phyloP scores from a whole-genome alignment of 208 protist genomes.

The Trichomonas vaginalis region DNA sequence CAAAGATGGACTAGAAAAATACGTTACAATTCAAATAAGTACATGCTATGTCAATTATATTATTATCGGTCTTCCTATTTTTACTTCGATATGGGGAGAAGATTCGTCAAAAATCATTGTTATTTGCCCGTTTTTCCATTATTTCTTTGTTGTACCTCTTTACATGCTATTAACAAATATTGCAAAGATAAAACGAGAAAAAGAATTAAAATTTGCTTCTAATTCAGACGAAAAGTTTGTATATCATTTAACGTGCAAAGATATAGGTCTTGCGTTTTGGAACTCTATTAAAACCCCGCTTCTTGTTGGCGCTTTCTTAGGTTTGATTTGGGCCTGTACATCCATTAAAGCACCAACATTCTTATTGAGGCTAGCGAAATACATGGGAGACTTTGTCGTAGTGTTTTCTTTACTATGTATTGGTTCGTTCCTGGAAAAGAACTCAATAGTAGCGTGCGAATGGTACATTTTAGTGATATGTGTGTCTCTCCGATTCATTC shows the following conservation, averaged over 20 bases:
- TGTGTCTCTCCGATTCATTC: not conserved
- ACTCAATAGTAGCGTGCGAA: not conserved
- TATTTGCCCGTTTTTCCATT: not conserved
- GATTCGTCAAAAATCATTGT: not conserved
- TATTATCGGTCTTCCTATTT: conserved; percentile 8
- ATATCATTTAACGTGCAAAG: not conserved
- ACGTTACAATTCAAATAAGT: not conserved
- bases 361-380: not conserved
- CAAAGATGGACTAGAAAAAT: not conserved
- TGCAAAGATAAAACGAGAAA: not conserved
- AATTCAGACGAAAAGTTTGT: not conserved
- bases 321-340: not conserved
- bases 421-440: not conserved
- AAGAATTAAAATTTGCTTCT: not conserved
- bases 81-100: not conserved
- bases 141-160: not conserved
- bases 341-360: not conserved
- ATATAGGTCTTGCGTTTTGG: not conserved
- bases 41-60: not conserved
- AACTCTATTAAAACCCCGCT: not conserved
- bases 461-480: not conserved
- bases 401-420: not conserved
- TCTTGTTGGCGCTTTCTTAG: not conserved
- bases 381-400: not conserved
- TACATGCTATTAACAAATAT: not conserved